Evolutionary conservation across 2,329 filamentous ascomycete genomes (phyloP).

Genomic region (Ophiocordyceps australis): DNA sequence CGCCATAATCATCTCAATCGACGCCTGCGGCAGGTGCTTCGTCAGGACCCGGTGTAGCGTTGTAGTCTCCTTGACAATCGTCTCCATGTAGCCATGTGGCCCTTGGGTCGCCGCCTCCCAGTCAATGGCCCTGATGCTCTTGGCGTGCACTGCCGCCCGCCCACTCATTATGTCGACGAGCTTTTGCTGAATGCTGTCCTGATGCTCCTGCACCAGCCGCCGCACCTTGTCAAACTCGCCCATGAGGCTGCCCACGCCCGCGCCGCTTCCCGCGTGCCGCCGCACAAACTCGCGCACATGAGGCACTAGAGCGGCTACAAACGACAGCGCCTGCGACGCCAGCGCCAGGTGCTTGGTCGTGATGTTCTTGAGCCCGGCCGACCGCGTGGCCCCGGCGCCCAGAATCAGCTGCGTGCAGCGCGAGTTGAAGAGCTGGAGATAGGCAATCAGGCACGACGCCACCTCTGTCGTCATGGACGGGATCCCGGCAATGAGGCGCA

Average conservation of each 20-base stretch:
- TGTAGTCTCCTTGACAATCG: constrained; percentile 66
- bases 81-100: constrained; percentile 67
- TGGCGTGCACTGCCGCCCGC: constrained; percentile 55
- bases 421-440: constrained; percentile 87
- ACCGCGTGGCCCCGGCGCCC: constrained; percentile 76
- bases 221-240: constrained; percentile 80
- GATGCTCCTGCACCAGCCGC: constrained; percentile 72
- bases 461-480: constrained; percentile 81
- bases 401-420: constrained; percentile 92
- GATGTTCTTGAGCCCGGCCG: constrained; percentile 86
- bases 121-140: constrained; percentile 53
- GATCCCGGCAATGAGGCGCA: constrained; percentile 68
- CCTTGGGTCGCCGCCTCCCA: constrained; percentile 40
- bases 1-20: constrained; percentile 67
- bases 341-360: constrained; percentile 89
- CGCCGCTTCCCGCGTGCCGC: constrained; percentile 43
- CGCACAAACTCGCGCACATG: constrained; percentile 85
- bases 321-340: constrained; percentile 74
- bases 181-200: constrained; percentile 81
- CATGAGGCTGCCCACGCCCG: constrained; percentile 40
- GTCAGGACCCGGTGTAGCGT: constrained; percentile 70
- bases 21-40: constrained; percentile 62
- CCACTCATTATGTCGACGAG: constrained; percentile 82
- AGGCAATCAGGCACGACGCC: constrained; percentile 61
- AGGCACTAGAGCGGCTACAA: constrained; percentile 72